A percentile compares a stretch with the other conserved stretches of the same genome.
Evolutionary conservation across 1,284 basidiomycete genomes (phyloP).

Genomic region (Coniophora puteana): DNA sequence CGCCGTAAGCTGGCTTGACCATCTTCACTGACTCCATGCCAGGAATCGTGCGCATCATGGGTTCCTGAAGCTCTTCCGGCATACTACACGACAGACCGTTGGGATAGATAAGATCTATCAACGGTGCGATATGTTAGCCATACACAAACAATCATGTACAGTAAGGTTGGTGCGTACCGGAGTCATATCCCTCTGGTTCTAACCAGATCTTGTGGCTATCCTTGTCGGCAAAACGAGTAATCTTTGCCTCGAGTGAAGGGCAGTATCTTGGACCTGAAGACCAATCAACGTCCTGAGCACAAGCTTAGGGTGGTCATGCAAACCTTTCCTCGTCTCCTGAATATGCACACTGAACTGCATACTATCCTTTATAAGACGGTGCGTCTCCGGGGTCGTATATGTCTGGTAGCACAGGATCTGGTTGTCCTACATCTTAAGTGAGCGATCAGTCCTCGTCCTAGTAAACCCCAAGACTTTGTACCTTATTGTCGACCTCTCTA

Average conservation of each 20-base stretch:
- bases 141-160: neutral
- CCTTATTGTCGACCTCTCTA: constrained; percentile 47
- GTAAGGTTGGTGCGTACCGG: constrained; percentile 42
- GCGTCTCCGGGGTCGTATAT: constrained; percentile 67
- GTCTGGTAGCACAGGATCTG: constrained; percentile 79
- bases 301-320: neutral
- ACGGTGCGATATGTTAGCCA: neutral
- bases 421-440: constrained; percentile 45
- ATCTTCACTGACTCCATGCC: constrained; percentile 83
- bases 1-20: constrained; percentile 84
- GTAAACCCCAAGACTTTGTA: constrained; percentile 20
- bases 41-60: constrained; percentile 78
- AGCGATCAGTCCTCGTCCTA: constrained; percentile 6
- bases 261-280: constrained; percentile 83
- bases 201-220: constrained; percentile 78
- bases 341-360: constrained; percentile 80
- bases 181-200: constrained; percentile 88
- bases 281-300: neutral
- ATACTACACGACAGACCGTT: constrained; percentile 87
- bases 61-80: constrained; percentile 78
- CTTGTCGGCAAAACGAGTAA: constrained; percentile 76
- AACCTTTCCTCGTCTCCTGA: constrained; percentile 82
- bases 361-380: constrained; percentile 69
- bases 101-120: constrained; percentile 77
- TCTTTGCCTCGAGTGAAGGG: constrained; percentile 86